These are phyloP conservation scores for Leishmania tarentolae DNA, from an alignment of 208 protist species.

Conservation along the genomic window DNA sequence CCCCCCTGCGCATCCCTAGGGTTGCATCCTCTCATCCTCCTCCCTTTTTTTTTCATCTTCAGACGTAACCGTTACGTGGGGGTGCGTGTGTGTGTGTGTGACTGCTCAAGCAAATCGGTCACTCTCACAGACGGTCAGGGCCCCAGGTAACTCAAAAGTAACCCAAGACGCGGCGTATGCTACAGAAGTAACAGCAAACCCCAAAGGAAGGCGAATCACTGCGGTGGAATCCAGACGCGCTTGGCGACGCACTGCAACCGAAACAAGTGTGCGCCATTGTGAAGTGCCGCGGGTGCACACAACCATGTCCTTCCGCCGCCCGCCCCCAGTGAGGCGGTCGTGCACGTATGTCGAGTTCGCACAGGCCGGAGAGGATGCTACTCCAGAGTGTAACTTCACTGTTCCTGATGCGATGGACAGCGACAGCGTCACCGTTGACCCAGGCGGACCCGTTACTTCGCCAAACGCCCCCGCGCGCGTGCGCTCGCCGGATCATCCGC, in stretches of 20 bases:
- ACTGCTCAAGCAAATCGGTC: not conserved
- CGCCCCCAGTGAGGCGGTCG: slow-evolving; percentile 29
- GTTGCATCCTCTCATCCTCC: not conserved
- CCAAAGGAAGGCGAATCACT: not conserved
- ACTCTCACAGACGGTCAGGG: not conserved
- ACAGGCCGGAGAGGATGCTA: slow-evolving; percentile 23
- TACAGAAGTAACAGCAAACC: not conserved
- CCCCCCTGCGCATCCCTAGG: not conserved
- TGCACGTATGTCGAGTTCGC: slow-evolving; percentile 49
- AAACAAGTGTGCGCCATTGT: not conserved
- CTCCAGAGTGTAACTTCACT: slow-evolving; percentile 37
- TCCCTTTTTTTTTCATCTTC: no score
- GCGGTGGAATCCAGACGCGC: not conserved
- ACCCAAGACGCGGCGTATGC: not conserved
- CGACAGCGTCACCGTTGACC: not conserved
- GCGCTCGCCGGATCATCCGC: slow-evolving; percentile 3
- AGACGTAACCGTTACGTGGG: not conserved
- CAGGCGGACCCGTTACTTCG: not conserved
- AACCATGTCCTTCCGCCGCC: slow-evolving; percentile 39
- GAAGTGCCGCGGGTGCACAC: not conserved
- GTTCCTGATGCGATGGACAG: not conserved
- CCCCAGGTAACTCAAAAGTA: not conserved
- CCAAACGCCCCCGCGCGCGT: slow-evolving; percentile 2
- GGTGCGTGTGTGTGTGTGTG: not conserved
- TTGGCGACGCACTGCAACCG: not conserved